Evolutionary conservation across 129 eudicot genomes (phyloP).

Genomic region (Chrysanthemum makinoi): DNA sequence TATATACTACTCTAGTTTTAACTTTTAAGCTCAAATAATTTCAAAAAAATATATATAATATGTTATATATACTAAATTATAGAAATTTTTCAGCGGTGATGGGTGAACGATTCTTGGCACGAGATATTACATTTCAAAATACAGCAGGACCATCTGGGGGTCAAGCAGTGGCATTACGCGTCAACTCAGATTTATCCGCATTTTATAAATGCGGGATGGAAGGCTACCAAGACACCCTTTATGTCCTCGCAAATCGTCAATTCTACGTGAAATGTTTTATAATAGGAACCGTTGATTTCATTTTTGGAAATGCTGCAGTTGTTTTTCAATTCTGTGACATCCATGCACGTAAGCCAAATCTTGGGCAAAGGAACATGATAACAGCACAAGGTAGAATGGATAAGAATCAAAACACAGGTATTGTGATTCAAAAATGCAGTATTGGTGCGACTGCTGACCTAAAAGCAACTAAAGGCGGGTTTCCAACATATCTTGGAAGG

Average conservation of each 20-base stretch:
- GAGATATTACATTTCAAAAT: constrained; percentile 51
- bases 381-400: constrained; percentile 62
- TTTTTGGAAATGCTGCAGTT: constrained; percentile 61
- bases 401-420: constrained; percentile 50
- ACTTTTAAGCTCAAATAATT: background rate
- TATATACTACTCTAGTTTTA: no score
- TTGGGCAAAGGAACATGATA: constrained; percentile 43
- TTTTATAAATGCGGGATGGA: constrained; percentile 43
- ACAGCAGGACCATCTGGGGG: constrained; percentile 53
- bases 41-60: background rate
- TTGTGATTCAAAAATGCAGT: constrained; percentile 49
- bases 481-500: constrained; percentile 49
- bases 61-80: no score
- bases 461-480: constrained; percentile 15
- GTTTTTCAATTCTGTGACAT: constrained; percentile 48
- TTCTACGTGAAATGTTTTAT: constrained; percentile 45
- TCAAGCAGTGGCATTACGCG: constrained; percentile 75
- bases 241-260: constrained; percentile 49
- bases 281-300: constrained; percentile 49
- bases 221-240: constrained; percentile 74
- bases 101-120: constrained; percentile 46
- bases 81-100: constrained; percentile 38
- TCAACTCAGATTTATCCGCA: constrained; percentile 47
- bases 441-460: constrained; percentile 46
- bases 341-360: constrained; percentile 36